phyloP scores from a whole-genome alignment of 495 filamentous ascomycete genomes.

The Usnea hakonensis region DNA sequence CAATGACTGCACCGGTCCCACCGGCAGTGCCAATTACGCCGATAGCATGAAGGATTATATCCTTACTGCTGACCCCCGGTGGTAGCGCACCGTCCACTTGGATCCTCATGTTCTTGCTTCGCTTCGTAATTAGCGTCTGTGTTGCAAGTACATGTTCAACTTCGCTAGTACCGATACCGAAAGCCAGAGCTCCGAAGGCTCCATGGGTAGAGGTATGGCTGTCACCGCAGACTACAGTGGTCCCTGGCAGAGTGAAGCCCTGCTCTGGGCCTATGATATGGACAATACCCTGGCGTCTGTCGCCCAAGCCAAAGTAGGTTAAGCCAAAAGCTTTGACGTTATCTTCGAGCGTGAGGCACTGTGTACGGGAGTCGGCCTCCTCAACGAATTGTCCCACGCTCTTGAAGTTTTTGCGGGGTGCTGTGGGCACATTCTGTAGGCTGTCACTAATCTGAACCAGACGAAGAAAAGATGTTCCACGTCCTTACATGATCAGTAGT shows the following conservation, averaged over 20 bases:
- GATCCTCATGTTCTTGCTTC: conserved; percentile 97
- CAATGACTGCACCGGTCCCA: conserved; percentile 89
- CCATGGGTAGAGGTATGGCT: conserved; percentile 97
- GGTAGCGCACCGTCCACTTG: conserved; percentile 86
- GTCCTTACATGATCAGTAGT: conserved; percentile 89
- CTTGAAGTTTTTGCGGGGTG: conserved; percentile 82
- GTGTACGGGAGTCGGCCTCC: conserved; percentile 84
- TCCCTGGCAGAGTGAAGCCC: conserved; percentile 94
- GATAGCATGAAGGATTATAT: conserved; percentile 90
- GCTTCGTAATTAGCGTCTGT: conserved; percentile 85
- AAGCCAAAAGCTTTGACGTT: conserved; percentile 95
- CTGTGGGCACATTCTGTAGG: conserved; percentile 83
- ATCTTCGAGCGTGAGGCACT: conserved; percentile 91
- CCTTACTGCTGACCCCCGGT: conserved; percentile 93
- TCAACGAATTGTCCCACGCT: conserved; percentile 79
- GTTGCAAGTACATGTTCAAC: conserved; percentile 98
- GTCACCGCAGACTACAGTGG: conserved; percentile 96
- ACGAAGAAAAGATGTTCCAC: neutral
- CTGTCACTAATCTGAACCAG: conserved; percentile 15
- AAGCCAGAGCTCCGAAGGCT: conserved; percentile 90
- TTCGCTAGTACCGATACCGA: conserved; percentile 96
- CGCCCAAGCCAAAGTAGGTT: conserved; percentile 93
- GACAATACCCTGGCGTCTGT: conserved; percentile 96
- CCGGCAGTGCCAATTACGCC: conserved; percentile 92
- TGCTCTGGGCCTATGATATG: conserved; percentile 99